These are phyloP conservation scores for Ogataea degrootiae DNA, from an alignment of 805 yeast species.

Conservation along the genomic window DNA sequence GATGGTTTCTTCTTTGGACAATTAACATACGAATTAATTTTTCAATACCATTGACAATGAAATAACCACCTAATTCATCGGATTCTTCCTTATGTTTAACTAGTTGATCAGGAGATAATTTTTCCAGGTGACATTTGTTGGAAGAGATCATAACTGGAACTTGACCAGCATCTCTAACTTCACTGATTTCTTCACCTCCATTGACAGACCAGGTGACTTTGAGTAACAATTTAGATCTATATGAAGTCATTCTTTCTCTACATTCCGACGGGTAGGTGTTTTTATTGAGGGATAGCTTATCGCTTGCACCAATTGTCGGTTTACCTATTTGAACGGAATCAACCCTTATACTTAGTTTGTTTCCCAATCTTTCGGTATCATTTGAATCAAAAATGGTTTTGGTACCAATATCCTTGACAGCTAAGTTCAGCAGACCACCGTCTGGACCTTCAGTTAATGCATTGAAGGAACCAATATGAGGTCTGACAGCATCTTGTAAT, in stretches of 20 bases:
- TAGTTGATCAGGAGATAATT: conserved; percentile 75
- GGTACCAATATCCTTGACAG: conserved; percentile 82
- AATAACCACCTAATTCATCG: conserved; percentile 96
- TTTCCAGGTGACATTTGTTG: conserved; percentile 87
- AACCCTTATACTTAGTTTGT: conserved; percentile 77
- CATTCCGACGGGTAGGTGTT: conserved; percentile 80
- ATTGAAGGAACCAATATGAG: conserved; percentile 94
- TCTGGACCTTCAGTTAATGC: conserved; percentile 86
- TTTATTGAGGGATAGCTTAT: conserved; percentile 72
- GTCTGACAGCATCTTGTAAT: conserved; percentile 83
- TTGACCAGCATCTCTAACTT: conserved; percentile 85
- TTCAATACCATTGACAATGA: conserved; percentile 94
- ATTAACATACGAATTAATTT: conserved; percentile 94
- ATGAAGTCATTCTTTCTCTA: conserved; percentile 83
- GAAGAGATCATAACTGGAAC: conserved; percentile 88
- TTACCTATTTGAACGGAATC: conserved; percentile 84
- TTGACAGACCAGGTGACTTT: conserved; percentile 85
- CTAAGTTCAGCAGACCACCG: conserved; percentile 81
- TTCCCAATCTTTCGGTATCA: conserved; percentile 69
- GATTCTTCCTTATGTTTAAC: conserved; percentile 81
- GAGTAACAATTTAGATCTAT: conserved; percentile 71
- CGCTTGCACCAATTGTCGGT: conserved; percentile 69
- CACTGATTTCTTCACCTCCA: conserved; percentile 76
- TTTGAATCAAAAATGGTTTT: conserved; percentile 81
- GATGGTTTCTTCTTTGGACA: conserved; percentile 96